Conservation (phyloP, 257 asterid genomes). For the Cordia subcordata region DNA sequence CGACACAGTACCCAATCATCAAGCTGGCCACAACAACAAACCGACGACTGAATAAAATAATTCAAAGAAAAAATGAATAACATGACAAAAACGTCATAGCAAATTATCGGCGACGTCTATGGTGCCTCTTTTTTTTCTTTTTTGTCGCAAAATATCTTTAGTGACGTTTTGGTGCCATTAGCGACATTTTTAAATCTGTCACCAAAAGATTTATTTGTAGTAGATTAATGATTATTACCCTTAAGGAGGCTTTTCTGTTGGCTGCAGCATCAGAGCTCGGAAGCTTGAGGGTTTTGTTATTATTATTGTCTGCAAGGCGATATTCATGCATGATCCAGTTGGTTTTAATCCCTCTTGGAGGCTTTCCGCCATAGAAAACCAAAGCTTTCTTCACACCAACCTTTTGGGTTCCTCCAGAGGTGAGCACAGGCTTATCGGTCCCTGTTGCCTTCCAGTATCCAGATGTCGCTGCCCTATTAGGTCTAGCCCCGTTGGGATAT, state of each 20-base stretch:
- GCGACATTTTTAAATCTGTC: too few species aligned
- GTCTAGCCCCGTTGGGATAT: conserved; percentile 54
- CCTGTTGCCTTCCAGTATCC: conserved; percentile 66
- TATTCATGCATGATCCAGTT: conserved; percentile 67
- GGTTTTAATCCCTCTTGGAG: conserved; percentile 50
- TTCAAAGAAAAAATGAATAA: too few species aligned
- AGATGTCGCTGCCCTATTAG: conserved; percentile 51
- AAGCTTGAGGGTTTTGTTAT: conserved; percentile 12
- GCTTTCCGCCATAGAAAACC: conserved; percentile 53
- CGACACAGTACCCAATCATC: conserved; percentile 62
- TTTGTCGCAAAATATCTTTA: too few species aligned
- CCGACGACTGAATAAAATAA: too few species aligned
- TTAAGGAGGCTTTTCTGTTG: conserved; percentile 16
- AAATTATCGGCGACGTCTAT: too few species aligned
- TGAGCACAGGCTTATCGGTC: conserved; percentile 50
- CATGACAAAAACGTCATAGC: too few species aligned
- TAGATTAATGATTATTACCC: too few species aligned
- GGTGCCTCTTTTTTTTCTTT: too few species aligned
- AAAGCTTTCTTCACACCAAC: conserved; percentile 55
- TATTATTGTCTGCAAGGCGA: conserved; percentile 40
- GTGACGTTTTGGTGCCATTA: too few species aligned
- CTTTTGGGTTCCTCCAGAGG: conserved; percentile 48
- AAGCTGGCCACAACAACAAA: conserved; percentile 33
- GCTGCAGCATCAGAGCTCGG: conserved; percentile 33
- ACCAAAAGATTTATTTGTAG: too few species aligned